Evolutionary conservation across 192 early-diverging fungal genomes (phyloP).

Genomic region (Coemansia sp.): DNA sequence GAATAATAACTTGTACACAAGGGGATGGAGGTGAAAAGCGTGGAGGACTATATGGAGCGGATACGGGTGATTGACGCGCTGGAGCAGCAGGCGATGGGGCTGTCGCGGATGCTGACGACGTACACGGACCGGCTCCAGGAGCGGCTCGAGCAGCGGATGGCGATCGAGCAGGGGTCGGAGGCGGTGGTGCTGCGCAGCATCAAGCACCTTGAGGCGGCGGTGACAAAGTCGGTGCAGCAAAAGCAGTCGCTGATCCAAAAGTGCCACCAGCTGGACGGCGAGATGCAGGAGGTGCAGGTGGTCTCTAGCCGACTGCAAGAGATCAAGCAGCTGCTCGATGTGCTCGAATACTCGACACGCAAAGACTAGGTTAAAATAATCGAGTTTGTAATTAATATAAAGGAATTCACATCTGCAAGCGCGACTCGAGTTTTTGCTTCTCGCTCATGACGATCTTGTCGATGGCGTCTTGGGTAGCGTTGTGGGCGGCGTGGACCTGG

Average conservation of each 20-base stretch:
- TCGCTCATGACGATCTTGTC: constrained; percentile 47
- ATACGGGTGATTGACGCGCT: constrained; percentile 42
- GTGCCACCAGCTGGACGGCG: constrained; percentile 21
- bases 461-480: constrained; percentile 65
- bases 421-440: constrained; percentile 35
- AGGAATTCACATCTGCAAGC: constrained; percentile 15
- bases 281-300: constrained; percentile 19
- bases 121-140: constrained; percentile 46
- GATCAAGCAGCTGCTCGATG: constrained; percentile 39
- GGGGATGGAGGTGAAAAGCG: constrained; percentile 27
- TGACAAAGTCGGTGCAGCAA: constrained; percentile 18
- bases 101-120: constrained; percentile 46
- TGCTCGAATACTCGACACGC: constrained; percentile 41
- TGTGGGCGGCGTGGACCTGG: constrained; percentile 67
- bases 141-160: constrained; percentile 32
- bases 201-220: constrained; percentile 11
- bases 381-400: neutral
- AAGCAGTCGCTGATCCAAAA: constrained; percentile 20
- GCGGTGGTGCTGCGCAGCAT: constrained; percentile 28
- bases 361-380: constrained; percentile 11
- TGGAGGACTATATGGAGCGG: constrained; percentile 49
- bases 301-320: constrained; percentile 18
- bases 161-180: constrained; percentile 26
- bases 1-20: neutral
- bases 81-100: constrained; percentile 48